Evolutionary conservation across 1,284 basidiomycete species (phyloP), one percentile per base, ranked within the genome.

Genomic region (Gomphus bonarii): DNA sequence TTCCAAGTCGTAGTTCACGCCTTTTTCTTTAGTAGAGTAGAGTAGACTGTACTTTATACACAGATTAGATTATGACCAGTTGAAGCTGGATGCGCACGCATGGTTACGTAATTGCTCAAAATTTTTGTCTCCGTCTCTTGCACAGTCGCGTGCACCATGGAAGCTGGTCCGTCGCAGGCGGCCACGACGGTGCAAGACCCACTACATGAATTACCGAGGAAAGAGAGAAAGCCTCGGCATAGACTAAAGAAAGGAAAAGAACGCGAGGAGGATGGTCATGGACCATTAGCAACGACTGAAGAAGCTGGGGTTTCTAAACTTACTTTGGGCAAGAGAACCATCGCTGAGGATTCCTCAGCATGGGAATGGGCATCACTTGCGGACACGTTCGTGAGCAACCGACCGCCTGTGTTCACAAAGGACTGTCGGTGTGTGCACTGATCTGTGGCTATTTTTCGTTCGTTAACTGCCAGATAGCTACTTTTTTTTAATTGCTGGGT

Each of bases 401-500:
- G 81, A 49, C 78, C 88, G 8, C 84, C 88, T 43, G 72, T 92
- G 58, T 92, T 92, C 70, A 91, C 90, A 33, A 85, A 78, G 66
- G 91, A 95, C 70, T 88, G 88, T 70, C 84, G 82, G 91, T 92
- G 68, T 66, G 84, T 74, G 25, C 51, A 16, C 54, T 47, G 52
- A 20, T 54, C 33, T 47, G 58, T 61, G 46, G 50, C 59, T 58
- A 57, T 22, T 25, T 38, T n/a, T 50, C 54, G 62, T 57, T 56
- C 62, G 57, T 33, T 54, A 47, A 61, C 64, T 60, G 52, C 43
- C 4, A 47, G 59, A 43, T 60, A 95, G 93, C 65, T 90, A 94
- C 72, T 94, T 91, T 76, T 93, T 95, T 69, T 82, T 88, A 33
- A 77, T 91, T 30, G 79, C 84, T 9, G 86, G 87, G 28, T 76